Evolutionary conservation across 179 eudicot genomes (phyloP), one percentile per base, ranked within the genome.

Genomic region (Beta corolliflora): DNA sequence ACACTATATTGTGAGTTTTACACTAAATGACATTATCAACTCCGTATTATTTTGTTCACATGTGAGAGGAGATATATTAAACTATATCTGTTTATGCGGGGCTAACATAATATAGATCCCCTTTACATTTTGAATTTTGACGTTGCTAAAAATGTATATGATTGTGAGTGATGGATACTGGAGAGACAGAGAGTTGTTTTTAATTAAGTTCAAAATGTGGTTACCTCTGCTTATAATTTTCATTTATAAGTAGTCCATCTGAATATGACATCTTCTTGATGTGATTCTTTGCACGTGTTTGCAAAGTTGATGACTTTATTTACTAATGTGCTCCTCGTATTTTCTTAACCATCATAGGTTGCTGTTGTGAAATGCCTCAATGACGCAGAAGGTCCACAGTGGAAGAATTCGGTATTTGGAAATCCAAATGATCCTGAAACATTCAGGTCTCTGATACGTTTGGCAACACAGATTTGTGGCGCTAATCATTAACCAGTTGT

Each of bases 401-500:
- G 99, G 99, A 96, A 96, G 81, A 89, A 93, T 83, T 96, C 99
- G 84, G 92, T 96, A 76, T 96, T 96, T 88, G 99, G 99, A 73
- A 96, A 93, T 81, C 99, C 99, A 81, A 94, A 85, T 82, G 99
- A 96, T 81, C 87, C 92, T 44, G 99, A 96, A 88, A 96, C 99
- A 75, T 96, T 87, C 93, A 94, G 94, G 97, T 94, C 78, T 19
- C 68, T 75, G 13, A 21, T 56, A 75, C n/a, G 36, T 45, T 75
- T 65, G 79, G 74, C 54, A 63, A 44, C 36, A 74, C 53, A 50
- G 36, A 50, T 50, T 71, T 50, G 75, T 23, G 58, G 23, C 18
- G 25, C 16, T 66, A 55, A 31, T 18, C 23, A 58, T 7, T 63
- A 36, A 36, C 41, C 41, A 36, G 41, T 72, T 13, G 1, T 7